Percentiles rank a stretch among this genome's conserved stretches.
phyloP scores from a whole-genome alignment of 2,329 filamentous ascomycete genomes.

The Colletotrichum sp. region DNA sequence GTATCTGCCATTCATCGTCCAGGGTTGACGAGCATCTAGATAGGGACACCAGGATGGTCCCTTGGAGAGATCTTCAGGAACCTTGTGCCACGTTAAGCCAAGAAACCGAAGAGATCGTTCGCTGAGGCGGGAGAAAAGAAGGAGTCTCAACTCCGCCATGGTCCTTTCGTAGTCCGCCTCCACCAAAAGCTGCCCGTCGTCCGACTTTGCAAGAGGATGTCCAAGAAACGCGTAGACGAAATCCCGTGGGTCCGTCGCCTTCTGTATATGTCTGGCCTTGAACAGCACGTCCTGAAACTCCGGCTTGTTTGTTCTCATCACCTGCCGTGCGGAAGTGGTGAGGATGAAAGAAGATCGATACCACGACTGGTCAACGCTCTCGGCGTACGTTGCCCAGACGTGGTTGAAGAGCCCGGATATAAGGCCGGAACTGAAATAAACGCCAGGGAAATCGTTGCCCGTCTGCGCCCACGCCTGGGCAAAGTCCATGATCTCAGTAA shows the following conservation, averaged over 20 bases:
- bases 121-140: not conserved
- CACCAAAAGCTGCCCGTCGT: not conserved
- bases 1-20: not conserved
- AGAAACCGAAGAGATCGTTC: not conserved
- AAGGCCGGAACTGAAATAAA: not conserved
- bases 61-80: not conserved
- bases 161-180: not conserved
- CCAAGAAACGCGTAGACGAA: not conserved
- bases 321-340: not conserved
- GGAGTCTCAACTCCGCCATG: not conserved
- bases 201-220: not conserved
- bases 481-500: not conserved
- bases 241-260: not conserved
- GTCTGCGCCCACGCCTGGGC: not conserved
- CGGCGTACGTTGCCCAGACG: not conserved
- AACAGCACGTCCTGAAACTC: not conserved
- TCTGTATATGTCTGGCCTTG: not conserved
- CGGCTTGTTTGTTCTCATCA: not conserved
- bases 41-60: not conserved
- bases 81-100: not conserved
- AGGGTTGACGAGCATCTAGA: not conserved
- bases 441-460: not conserved
- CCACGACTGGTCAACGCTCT: not conserved
- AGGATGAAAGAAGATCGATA: not conserved
- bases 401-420: not conserved